phyloP scores from a whole-genome alignment of 179 eudicot genomes.

The Camellia oleifera region DNA sequence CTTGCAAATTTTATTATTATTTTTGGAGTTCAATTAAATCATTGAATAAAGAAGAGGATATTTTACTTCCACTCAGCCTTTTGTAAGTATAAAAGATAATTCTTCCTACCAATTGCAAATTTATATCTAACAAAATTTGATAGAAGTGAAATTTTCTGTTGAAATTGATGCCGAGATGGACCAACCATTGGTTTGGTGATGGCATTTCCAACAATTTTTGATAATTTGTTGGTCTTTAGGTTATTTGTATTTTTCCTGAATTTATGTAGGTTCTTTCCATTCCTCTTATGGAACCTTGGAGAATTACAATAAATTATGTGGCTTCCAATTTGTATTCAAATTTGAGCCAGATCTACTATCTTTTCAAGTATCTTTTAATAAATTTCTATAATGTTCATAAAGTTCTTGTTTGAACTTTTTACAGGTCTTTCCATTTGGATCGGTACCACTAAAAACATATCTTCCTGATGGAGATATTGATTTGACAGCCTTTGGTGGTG shows the following conservation, averaged over 20 bases:
- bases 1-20: neutral
- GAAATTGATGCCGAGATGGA: neutral
- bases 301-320: neutral
- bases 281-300: neutral
- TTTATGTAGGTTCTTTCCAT: neutral
- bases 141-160: neutral
- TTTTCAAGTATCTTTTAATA: neutral
- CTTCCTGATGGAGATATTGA: slow-evolving; percentile 98
- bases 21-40: neutral
- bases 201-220: slow-evolving; percentile 2
- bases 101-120: neutral
- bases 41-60: neutral
- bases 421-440: slow-evolving; percentile 87
- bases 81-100: neutral
- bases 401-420: neutral
- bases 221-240: neutral
- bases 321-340: neutral
- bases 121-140: neutral
- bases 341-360: neutral
- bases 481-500: slow-evolving; percentile 72
- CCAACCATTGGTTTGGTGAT: neutral
- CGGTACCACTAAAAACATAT: slow-evolving; percentile 88
- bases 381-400: neutral
- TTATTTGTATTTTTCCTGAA: neutral
- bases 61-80: neutral